These are phyloP conservation scores for Arachnomyces sp. DNA, from an alignment of 2,329 filamentous ascomycete species.

Conservation along the genomic window DNA sequence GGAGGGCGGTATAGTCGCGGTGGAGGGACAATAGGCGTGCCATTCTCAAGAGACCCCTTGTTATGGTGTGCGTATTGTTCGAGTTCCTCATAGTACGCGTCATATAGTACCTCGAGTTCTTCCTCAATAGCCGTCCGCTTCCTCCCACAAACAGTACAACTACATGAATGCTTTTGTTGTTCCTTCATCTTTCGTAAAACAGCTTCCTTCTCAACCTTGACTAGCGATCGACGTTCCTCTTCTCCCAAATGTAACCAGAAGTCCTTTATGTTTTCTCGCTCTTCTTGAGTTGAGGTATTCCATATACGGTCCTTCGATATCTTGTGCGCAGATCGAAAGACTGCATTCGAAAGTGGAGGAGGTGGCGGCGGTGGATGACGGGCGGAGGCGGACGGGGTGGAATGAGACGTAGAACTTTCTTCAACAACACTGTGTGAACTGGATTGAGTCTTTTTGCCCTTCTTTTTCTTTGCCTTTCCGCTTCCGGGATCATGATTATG, in stretches of 20 bases:
- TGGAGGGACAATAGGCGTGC: slow-evolving; percentile 60
- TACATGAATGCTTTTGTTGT: slow-evolving; percentile 98
- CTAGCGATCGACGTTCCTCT: slow-evolving; percentile 85
- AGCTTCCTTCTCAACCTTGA: slow-evolving; percentile 98
- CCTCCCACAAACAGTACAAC: slow-evolving; percentile 91
- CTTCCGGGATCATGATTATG: slow-evolving; percentile 18
- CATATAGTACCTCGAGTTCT: slow-evolving; percentile 92
- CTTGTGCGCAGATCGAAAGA: slow-evolving; percentile 36
- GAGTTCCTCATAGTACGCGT: slow-evolving; percentile 96
- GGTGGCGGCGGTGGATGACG: slow-evolving; percentile 36
- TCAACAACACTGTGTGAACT: slow-evolving; percentile 29
- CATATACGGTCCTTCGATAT: slow-evolving; percentile 79
- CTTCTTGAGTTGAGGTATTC: slow-evolving; percentile 91
- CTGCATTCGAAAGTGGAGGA: slow-evolving; percentile 36
- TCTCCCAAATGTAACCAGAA: slow-evolving; percentile 96
- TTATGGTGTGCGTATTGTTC: slow-evolving; percentile 92
- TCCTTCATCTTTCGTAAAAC: slow-evolving; percentile 99
- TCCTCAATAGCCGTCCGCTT: slow-evolving; percentile 97
- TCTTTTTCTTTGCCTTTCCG: slow-evolving; percentile 36
- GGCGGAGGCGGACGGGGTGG: slow-evolving; percentile 37
- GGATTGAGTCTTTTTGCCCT: slow-evolving; percentile 29
- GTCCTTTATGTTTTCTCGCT: slow-evolving; percentile 93
- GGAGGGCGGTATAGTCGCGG: slow-evolving; percentile 56
- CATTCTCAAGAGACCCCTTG: slow-evolving; percentile 54
- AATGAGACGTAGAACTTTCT: slow-evolving; percentile 32